Conservation (phyloP, 2,329 filamentous ascomycete genomes). For the Colletotrichum eleusines region DNA sequence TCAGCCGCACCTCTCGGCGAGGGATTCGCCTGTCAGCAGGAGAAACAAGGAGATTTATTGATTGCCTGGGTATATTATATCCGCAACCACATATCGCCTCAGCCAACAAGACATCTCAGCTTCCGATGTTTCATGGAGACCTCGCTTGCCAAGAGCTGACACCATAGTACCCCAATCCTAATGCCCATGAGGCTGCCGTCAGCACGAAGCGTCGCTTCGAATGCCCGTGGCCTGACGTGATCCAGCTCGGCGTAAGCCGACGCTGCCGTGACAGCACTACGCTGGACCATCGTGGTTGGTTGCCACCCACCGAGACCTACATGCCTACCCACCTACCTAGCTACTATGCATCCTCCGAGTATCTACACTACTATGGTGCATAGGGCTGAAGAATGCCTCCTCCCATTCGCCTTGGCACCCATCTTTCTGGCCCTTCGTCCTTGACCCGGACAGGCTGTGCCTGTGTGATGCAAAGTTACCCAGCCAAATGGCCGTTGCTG, state of each 20-base stretch:
- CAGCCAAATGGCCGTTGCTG: background rate
- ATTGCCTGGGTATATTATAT: background rate
- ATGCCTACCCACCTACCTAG: background rate
- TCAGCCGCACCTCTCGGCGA: slow-evolving; percentile 8
- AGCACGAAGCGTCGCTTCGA: slow-evolving; percentile 1
- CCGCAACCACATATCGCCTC: background rate
- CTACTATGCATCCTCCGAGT: background rate
- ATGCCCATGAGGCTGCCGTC: slow-evolving; percentile 4
- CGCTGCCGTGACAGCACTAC: slow-evolving; percentile 13
- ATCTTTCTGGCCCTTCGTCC: background rate
- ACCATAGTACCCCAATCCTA: background rate
- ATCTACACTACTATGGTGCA: background rate
- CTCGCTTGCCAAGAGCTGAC: background rate
- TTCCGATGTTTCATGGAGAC: background rate
- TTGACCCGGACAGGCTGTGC: background rate
- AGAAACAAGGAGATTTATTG: background rate
- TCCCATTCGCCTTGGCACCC: background rate
- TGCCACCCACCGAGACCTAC: slow-evolving; percentile 12
- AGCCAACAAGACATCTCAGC: background rate
- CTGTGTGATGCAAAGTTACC: slow-evolving; percentile 1
- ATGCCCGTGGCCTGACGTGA: background rate
- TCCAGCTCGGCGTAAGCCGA: slow-evolving; percentile 24
- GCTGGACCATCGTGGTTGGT: slow-evolving; percentile 4
- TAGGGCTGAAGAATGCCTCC: slow-evolving; percentile 30
- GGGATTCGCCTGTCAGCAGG: background rate